A percentile compares a stretch with the other conserved stretches of the same genome.
These are phyloP conservation scores for Aspergillus arachidicola DNA, from an alignment of 2,329 filamentous ascomycete genomes.

Conservation along the genomic window DNA sequence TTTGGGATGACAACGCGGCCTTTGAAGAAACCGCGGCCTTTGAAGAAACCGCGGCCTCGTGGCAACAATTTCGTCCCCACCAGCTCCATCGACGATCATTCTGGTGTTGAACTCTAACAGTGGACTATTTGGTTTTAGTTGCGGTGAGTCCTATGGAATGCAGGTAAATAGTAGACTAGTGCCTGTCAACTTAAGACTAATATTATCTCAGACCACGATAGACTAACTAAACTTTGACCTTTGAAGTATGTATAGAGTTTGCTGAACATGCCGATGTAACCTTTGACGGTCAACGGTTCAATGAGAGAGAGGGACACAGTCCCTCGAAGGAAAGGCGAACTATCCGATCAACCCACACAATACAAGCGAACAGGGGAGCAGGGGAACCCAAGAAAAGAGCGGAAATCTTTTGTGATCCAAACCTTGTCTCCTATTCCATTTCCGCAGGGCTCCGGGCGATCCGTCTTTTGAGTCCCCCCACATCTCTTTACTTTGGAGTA, in stretches of 20 bases:
- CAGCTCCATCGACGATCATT: conserved; percentile 9
- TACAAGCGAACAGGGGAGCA: not conserved
- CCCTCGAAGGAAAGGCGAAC: not conserved
- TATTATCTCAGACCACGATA: not conserved
- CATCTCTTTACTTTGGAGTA: not conserved
- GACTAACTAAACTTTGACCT: not conserved
- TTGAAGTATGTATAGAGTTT: not conserved
- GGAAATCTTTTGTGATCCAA: not conserved
- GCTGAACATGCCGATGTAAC: not conserved
- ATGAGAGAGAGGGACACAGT: not conserved
- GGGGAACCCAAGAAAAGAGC: too few relatives aligned
- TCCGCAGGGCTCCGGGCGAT: not conserved
- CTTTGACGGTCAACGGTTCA: not conserved
- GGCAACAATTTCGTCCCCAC: conserved; percentile 8
- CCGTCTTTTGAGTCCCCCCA: not conserved
- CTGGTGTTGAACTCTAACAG: conserved; percentile 9
- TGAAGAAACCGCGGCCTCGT: conserved; percentile 10
- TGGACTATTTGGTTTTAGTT: conserved; percentile 7
- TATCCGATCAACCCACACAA: not conserved
- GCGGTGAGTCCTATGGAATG: not conserved
- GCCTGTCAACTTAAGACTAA: not conserved
- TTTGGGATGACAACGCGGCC: conserved; percentile 9
- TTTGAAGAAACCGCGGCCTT: conserved; percentile 9
- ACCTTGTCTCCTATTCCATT: not conserved
- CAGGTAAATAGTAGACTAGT: not conserved